Base-by-base conservation (phyloP, 108 stramenopile genomes). In the Conticribra guillardii region DNA sequence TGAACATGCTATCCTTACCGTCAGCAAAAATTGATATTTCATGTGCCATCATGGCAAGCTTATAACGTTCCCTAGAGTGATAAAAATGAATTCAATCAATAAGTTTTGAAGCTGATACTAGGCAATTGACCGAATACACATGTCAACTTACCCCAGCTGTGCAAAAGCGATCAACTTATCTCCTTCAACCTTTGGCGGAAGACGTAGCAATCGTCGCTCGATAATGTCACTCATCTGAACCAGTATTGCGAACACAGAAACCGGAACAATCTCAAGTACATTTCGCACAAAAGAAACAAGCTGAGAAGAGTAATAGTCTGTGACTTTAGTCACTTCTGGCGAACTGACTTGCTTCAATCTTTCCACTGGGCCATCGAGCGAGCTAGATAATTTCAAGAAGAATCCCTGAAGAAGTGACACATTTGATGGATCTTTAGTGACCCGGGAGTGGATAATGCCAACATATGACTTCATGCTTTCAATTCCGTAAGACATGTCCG, bases 401-500 rank as follows among this genome's bases (percentile, higher is more conserved):
- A 82, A 72, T 19, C 87, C 81, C 22, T 85, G 80, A 0, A 90
- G 59, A 23, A 83, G 67, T 2, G 60, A 48, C 3, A 86, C 85
- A 54, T 76, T 74, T 11, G 71, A 66, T 22, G 89, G 89, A 45
- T 86, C 83, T 44, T 60, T 71, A 28, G 54, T 54, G 19, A 90
- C 71, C 17, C 82, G 56, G 0, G 67, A 67, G 55, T 88, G 89
- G 11, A 90, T 57, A 18, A 85, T 61, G 4, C 50, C 41, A 4
- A 86, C 71, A 74, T 86, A 88, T 21, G 82, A 82, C 23, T 46
- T 76, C 34, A 90, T 71, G 32, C 74, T 44, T 50, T 85, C 85
- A 68, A 79, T 82, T 11, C 80, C 87, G 54, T 86, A 90, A 4
- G 85, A 69, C 64, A 87, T 74, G 67, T 90, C 89, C 11, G 82